Base-by-base conservation (phyloP, 208 protist species). In the Blastocrithidia nonstop region DNA sequence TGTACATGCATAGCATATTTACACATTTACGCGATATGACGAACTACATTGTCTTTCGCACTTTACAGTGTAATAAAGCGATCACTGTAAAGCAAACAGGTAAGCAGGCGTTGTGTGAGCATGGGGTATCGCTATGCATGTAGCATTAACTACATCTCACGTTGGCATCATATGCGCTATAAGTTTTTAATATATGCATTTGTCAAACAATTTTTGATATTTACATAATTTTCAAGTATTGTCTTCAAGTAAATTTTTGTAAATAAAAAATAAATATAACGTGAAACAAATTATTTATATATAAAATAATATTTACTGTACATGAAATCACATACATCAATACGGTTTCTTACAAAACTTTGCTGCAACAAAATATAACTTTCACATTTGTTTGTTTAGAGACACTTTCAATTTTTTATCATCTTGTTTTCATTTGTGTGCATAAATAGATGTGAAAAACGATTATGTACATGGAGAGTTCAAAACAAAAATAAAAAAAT, bases 81-180 rank as follows among this genome's bases (percentile, higher is more conserved):
- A 20, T 41, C 36, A 27, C 23, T 8, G 36, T 27, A 41, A 41
- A 41, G 36, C 8, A 41, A 41, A 41, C 36, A 41, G 23, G 36
- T 27, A 27, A 41, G 6, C 23, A 41, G 21, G 27, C 41, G 41
- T 3, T 24, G 33, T 6, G 41, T 28, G 6, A 46, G 26, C 21
- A 35, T 28, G 21, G 36, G 36, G 36, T 7, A 9, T 20, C 23
- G 36, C 9, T 24, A 27, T 3, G 36, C 36, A 41, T 24, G 23
- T 20, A 27, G 11, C 21, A 41, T 20, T 27, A 41, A 24, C 21
- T 41, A 3, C 36, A 27, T 20, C 2, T 20, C 2, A 9, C 6
- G 36, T 13, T 13, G 36, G 6, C 23, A 41, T 24, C 36, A 41
- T 41, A 41, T 24, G 9, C 21, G 21, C 8, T 41, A 20, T 11